Conservation (phyloP, 345 rosid species). For the Luvunga scandens region DNA sequence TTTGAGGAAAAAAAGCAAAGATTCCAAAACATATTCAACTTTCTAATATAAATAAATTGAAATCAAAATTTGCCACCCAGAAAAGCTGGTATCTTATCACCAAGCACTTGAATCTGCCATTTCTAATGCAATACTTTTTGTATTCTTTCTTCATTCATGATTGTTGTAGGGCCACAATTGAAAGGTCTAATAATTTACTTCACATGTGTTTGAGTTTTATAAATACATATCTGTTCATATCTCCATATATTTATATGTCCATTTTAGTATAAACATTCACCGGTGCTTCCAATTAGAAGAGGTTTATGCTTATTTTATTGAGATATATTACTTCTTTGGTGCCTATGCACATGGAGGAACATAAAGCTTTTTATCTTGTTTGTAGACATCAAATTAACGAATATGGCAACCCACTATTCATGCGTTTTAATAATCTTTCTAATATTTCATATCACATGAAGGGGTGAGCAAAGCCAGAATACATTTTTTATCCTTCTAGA, state of each 20-base stretch:
- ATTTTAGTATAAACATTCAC: neutral
- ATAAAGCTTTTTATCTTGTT: neutral
- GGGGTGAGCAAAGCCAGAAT: too few species aligned
- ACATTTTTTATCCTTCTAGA: too few species aligned
- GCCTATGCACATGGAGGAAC: conserved; percentile 6
- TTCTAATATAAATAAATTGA: neutral
- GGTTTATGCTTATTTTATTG: neutral
- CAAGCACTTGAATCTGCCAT: conserved; percentile 8
- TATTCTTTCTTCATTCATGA: conserved; percentile 21
- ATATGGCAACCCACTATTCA: neutral
- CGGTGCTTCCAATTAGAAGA: neutral
- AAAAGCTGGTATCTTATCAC: conserved; percentile 8
- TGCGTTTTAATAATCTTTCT: neutral
- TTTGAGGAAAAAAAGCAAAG: conserved; percentile 15
- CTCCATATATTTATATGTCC: neutral
- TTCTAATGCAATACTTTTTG: conserved; percentile 6
- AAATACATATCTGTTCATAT: neutral
- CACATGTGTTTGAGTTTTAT: conserved; percentile 21
- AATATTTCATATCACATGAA: neutral
- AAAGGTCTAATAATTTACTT: conserved; percentile 29
- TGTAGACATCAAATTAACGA: neutral
- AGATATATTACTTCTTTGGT: neutral
- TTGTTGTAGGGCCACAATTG: conserved; percentile 24
- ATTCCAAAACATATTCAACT: conserved; percentile 13
- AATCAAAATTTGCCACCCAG: conserved; percentile 1